Evolutionary conservation across 2,329 filamentous ascomycete species (phyloP).

Genomic region (Diaporthe citriasiana): DNA sequence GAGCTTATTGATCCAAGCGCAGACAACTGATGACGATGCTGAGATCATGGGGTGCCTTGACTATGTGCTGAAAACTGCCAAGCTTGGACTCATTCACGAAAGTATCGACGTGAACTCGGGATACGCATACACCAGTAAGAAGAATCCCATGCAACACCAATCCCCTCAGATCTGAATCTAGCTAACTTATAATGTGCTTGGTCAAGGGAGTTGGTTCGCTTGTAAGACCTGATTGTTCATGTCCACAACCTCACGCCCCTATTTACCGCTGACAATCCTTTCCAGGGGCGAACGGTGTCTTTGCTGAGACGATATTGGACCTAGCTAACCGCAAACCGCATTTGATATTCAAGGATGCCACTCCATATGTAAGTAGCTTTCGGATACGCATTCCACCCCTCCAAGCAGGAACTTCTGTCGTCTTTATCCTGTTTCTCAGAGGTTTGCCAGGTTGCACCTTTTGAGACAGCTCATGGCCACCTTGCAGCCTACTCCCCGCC

Average conservation of each 20-base stretch:
- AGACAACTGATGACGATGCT: constrained; percentile 85
- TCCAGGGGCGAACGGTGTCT: constrained; percentile 87
- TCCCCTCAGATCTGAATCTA: not conserved
- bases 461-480: too few relatives aligned
- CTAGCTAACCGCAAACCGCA: constrained; percentile 90
- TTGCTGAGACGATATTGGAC: constrained; percentile 92
- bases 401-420: too few relatives aligned
- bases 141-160: constrained; percentile 49
- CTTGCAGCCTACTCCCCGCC: too few relatives aligned
- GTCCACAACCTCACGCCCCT: not conserved
- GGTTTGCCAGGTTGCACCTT: too few relatives aligned
- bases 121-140: constrained; percentile 78
- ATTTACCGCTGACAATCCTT: constrained; percentile 40
- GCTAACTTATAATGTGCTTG: constrained; percentile 41
- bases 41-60: constrained; percentile 84
- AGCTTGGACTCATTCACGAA: constrained; percentile 89
- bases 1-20: constrained; percentile 91
- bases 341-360: constrained; percentile 70
- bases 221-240: constrained; percentile 3
- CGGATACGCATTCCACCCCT: too few relatives aligned
- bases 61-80: constrained; percentile 81
- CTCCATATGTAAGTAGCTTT: too few relatives aligned
- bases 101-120: constrained; percentile 84
- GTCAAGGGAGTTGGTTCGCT: constrained; percentile 78
- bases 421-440: too few relatives aligned